These are phyloP conservation scores for Populus simonii DNA, from an alignment of 345 rosid species.

Conservation along the genomic window DNA sequence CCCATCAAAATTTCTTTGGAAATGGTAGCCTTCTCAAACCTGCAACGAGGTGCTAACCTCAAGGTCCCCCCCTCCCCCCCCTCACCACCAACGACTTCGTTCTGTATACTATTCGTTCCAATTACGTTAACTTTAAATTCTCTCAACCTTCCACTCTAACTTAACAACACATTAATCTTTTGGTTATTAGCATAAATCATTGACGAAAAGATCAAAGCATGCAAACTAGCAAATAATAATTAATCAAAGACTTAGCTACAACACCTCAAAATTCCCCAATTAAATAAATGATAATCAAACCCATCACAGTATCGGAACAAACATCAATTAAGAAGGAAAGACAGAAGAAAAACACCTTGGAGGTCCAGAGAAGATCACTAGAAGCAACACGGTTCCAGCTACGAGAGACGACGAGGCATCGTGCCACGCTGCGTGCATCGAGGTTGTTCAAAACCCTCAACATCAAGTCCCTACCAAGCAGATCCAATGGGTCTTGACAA, in stretches of 20 bases:
- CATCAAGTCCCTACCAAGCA: conserved; percentile 54
- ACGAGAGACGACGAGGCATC: conserved; percentile 48
- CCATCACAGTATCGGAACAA: background rate
- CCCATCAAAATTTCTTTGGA: background rate
- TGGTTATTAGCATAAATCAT: background rate
- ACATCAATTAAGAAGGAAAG: background rate
- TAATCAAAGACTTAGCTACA: too few relatives aligned
- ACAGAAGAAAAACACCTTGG: conserved; percentile 34
- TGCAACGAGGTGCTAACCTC: background rate
- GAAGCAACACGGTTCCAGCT: conserved; percentile 54
- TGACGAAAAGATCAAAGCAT: background rate
- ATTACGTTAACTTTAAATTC: background rate
- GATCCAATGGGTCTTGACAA: conserved; percentile 44
- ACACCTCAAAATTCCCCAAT: background rate
- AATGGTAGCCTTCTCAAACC: background rate
- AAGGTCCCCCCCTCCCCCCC: background rate
- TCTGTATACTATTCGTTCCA: background rate
- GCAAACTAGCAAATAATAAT: background rate
- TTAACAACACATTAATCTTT: background rate
- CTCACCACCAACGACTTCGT: background rate
- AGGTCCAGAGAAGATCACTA: conserved; percentile 46
- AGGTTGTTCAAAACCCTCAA: conserved; percentile 45
- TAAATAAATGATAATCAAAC: background rate
- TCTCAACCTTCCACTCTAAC: background rate
- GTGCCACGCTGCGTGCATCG: conserved; percentile 72